Conservation (phyloP, 2,329 filamentous ascomycete species). For the Sclerotinia subarctica region DNA sequence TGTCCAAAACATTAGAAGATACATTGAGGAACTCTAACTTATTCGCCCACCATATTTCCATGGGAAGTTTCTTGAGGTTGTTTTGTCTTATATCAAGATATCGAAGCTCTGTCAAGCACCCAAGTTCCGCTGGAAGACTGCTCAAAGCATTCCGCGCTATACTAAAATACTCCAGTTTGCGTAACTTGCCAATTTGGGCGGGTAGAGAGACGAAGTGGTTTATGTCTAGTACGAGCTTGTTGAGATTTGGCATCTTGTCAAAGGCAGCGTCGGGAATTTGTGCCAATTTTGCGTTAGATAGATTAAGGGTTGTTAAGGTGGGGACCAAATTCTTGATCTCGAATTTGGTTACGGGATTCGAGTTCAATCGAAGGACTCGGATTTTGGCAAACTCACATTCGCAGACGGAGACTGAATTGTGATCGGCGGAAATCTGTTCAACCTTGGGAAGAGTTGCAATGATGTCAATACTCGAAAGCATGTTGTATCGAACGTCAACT, state of each 20-base stretch:
- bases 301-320: slow-evolving; percentile 79
- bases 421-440: slow-evolving; percentile 84
- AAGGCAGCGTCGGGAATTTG: slow-evolving; percentile 85
- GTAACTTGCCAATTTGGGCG: slow-evolving; percentile 76
- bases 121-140: slow-evolving; percentile 81
- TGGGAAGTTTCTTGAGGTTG: slow-evolving; percentile 82
- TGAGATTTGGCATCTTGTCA: slow-evolving; percentile 79
- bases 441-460: slow-evolving; percentile 80
- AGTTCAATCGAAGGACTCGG: slow-evolving; percentile 82
- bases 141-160: slow-evolving; percentile 81
- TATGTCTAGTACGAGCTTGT: slow-evolving; percentile 84
- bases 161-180: slow-evolving; percentile 84
- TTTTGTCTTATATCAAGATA: slow-evolving; percentile 89
- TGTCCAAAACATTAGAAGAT: slow-evolving; percentile 88
- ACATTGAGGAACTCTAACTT: slow-evolving; percentile 90
- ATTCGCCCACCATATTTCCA: slow-evolving; percentile 94
- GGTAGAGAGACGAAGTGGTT: slow-evolving; percentile 95
- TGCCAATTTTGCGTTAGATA: slow-evolving; percentile 87
- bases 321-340: slow-evolving; percentile 74
- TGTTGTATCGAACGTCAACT: slow-evolving; percentile 92
- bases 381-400: slow-evolving; percentile 83
- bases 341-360: slow-evolving; percentile 93
- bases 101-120: slow-evolving; percentile 77
- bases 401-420: slow-evolving; percentile 90
- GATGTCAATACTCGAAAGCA: slow-evolving; percentile 82